A percentile compares a stretch with the other conserved stretches of the same genome.
These are phyloP conservation scores for Citrullus mucosospermus DNA, from an alignment of 306 rosid species.

Conservation along the genomic window DNA sequence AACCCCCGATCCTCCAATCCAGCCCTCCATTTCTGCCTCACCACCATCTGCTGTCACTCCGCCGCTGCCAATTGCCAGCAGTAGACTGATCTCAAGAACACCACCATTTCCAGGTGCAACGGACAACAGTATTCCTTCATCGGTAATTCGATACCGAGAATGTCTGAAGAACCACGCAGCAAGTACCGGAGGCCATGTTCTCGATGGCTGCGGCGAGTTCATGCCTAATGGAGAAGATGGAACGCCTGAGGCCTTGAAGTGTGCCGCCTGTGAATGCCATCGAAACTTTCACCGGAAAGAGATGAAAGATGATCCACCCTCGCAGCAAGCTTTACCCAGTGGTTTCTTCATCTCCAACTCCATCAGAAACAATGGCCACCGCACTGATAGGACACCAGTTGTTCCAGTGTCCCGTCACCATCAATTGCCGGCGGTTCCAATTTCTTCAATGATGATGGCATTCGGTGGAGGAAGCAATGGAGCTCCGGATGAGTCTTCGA, in stretches of 20 bases:
- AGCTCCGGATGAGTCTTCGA: slow-evolving; percentile 55
- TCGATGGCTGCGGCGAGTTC: slow-evolving; percentile 98
- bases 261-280: slow-evolving; percentile 95
- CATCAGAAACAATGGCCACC: slow-evolving; percentile 2
- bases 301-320: slow-evolving; percentile 22
- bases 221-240: slow-evolving; percentile 76
- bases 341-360: slow-evolving; percentile 12
- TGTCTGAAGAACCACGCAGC: slow-evolving; percentile 88
- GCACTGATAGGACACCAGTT: background rate
- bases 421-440: slow-evolving; percentile 12
- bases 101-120: background rate
- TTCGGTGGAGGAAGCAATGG: slow-evolving; percentile 69
- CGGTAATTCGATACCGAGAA: slow-evolving; percentile 42
- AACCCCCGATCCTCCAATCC: slow-evolving; percentile 3
- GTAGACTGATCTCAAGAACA: background rate
- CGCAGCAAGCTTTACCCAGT: slow-evolving; percentile 9
- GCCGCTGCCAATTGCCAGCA: background rate
- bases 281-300: slow-evolving; percentile 79
- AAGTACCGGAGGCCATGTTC: slow-evolving; percentile 61
- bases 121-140: background rate
- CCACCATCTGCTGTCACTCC: background rate
- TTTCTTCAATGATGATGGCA: slow-evolving; percentile 60
- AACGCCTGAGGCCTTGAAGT: slow-evolving; percentile 38
- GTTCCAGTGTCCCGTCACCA: slow-evolving; percentile 8
- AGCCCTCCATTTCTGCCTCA: background rate